Evolutionary conservation across 2,329 filamentous ascomycete genomes (phyloP), one percentile per base, ranked within the genome.

Genomic region (Capronia epimyces): DNA sequence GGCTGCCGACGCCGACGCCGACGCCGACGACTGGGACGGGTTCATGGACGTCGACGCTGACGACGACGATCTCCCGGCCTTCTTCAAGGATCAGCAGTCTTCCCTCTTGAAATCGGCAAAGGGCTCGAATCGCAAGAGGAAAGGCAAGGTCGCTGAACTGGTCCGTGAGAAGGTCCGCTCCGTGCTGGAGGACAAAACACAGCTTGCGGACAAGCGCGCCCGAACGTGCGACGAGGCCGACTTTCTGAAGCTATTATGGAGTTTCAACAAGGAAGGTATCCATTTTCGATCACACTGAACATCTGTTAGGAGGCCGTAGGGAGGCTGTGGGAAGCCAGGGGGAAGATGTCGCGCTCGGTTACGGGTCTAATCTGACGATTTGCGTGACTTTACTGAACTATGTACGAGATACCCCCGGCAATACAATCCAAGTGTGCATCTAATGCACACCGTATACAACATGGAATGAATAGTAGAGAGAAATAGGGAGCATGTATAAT

Each of bases 181-280:
- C 65, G 89, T 96, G 16, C 75, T 97, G 16, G 85, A 91, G 65
- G 81, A 85, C 57, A 83, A 85, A 50, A 95, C 90, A 0, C 79
- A 82, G 42, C 75, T 97, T 47, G 84, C 83, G 2, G 88, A 95
- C 54, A 88, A 86, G 72, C 77, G 91, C 58, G 81, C 90, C 9
- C 79, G 88, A 55, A 84, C 93, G 74, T 94, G 89, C 64, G 89
- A 96, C 64, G 89, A 97, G 71, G 90, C 86, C 46, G 90, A 95
- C 63, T 97, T 96, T 65, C 71, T 98, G 66, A 84, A 83, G 61
- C 69, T 96, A 58, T 70, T 95, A 56, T 82, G 78, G 68, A 85
- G 86, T 1, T 95, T 96, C 69, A 95, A 96, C 66, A 81, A 88
- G 59, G 88, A 95, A 66, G 89, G 89, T 22, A 91, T 97, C 53